phyloP scores from a whole-genome alignment of 305 asterid genomes.

The Petunia hybrid region DNA sequence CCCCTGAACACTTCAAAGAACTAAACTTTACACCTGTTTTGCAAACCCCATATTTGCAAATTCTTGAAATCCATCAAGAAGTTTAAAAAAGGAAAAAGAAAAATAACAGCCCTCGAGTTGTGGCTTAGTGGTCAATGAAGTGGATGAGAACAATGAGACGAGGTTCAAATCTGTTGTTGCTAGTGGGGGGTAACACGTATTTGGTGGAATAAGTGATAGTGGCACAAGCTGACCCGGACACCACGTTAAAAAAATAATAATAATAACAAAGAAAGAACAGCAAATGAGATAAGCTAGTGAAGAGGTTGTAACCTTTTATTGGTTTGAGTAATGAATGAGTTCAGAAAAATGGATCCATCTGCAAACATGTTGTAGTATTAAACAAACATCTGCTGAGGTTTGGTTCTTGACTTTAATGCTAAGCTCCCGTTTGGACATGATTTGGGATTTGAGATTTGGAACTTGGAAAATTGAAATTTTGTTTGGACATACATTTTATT shows the following conservation, averaged over 20 bases:
- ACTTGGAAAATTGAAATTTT: too few species aligned
- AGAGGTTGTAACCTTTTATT: slow-evolving; percentile 4
- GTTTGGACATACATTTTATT: too few species aligned
- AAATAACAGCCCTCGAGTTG: too few species aligned
- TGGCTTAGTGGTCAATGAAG: too few species aligned
- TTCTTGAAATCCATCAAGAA: background rate
- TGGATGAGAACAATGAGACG: too few species aligned
- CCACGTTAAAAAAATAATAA: too few species aligned
- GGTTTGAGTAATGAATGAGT: background rate
- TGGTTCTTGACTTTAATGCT: slow-evolving; percentile 42
- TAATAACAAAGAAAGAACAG: background rate
- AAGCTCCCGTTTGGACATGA: too few species aligned
- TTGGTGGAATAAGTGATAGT: too few species aligned
- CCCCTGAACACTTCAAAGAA: background rate
- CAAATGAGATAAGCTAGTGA: background rate
- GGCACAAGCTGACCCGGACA: too few species aligned
- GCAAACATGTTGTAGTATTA: background rate
- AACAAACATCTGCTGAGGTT: slow-evolving; percentile 3
- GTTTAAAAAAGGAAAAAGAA: background rate
- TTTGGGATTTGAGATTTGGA: too few species aligned
- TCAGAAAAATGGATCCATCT: slow-evolving; percentile 20
- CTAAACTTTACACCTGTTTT: background rate
- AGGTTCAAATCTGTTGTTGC: too few species aligned
- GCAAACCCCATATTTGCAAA: background rate
- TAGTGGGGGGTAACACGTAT: too few species aligned